Base-by-base conservation (phyloP, 208 protist species). In the Lotmaria passim region DNA sequence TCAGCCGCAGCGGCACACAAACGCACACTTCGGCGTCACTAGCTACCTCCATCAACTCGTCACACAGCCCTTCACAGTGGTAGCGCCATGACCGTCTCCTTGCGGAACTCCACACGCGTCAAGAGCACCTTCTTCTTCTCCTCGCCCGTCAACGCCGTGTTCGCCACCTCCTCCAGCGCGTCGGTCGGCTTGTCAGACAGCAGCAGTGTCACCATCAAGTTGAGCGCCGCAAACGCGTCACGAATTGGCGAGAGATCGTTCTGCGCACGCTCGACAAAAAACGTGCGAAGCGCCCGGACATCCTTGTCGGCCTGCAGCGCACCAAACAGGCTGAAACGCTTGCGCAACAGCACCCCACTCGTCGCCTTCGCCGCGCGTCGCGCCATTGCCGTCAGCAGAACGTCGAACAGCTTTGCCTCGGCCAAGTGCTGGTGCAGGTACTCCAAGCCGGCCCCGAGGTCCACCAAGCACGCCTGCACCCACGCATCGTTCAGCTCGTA, bases 401-500 rank as follows among this genome's bases (percentile, higher is more conserved):
- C 33, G 59, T 94, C 89, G 70, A 93, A 88, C 7, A 71, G 68
- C 23, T 57, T 60, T 19, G 75, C 21, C 15, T 77, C 79, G 0
- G 51, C 51, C 17, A 80, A 70, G 58, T 78, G 63, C 28, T 71
- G 48, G 21, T 67, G 62, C 38, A 89, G 63, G 55, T 86, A 82
- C n/a, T 81, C 41, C 7, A 91, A 58, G 8, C 76, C 43, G 0
- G 63, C 62, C n/a, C 61, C 65, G 36, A 77, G 73, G 30, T 81
- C 82, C 31, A 77, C 52, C 24, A 91, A 53, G 48, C 73, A 89
- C 21, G 76, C 75, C 73, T 93, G 83, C 73, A 86, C 91, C 88
- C 91, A 96, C 63, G 83, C 86, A 62, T 96, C 88, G 56, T 82
- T 89, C 55, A 96, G 48, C 67, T 96, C 91, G 53, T 87, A 90